phyloP scores from a whole-genome alignment of 768 basidiomycete genomes.

The Phallus indusiatus region DNA sequence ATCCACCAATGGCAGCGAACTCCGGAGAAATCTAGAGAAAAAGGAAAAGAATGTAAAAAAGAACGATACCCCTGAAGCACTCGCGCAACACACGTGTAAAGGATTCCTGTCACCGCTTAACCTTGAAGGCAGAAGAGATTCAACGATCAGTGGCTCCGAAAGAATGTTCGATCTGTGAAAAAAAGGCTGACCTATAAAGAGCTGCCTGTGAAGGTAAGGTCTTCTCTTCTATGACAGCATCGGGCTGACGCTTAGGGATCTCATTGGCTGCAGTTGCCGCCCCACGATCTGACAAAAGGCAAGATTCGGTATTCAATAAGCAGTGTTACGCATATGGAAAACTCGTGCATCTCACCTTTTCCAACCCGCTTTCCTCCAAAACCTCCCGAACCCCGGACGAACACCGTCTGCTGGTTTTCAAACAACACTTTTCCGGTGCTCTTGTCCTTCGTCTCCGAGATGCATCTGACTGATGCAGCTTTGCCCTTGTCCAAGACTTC shows the following conservation, averaged over 20 bases:
- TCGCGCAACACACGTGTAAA: constrained; percentile 57
- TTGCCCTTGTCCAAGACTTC: constrained; percentile 90
- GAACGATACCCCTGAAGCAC: too few relatives aligned
- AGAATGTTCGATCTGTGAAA: neutral
- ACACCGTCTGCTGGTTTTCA: constrained; percentile 86
- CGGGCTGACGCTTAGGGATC: constrained; percentile 76
- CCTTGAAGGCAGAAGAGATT: constrained; percentile 28
- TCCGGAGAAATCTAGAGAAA: constrained; percentile 70
- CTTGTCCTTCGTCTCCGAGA: constrained; percentile 76
- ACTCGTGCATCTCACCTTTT: constrained; percentile 39
- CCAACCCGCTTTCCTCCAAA: constrained; percentile 88
- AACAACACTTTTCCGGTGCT: constrained; percentile 70
- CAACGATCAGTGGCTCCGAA: constrained; percentile 1
- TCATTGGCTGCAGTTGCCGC: constrained; percentile 74
- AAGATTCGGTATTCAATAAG: constrained; percentile 3
- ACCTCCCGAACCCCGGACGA: constrained; percentile 91
- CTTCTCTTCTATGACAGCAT: constrained; percentile 82
- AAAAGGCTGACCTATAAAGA: constrained; percentile 62
- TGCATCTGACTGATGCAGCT: constrained; percentile 77
- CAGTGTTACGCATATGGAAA: neutral
- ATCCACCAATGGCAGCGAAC: constrained; percentile 92
- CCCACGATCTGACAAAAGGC: constrained; percentile 61
- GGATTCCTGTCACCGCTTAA: constrained; percentile 91
- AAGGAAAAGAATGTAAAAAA: neutral
- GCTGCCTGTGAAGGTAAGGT: constrained; percentile 79